Conservation (phyloP, 1,284 basidiomycete species). For the Heterobasidion parviporum region DNA sequence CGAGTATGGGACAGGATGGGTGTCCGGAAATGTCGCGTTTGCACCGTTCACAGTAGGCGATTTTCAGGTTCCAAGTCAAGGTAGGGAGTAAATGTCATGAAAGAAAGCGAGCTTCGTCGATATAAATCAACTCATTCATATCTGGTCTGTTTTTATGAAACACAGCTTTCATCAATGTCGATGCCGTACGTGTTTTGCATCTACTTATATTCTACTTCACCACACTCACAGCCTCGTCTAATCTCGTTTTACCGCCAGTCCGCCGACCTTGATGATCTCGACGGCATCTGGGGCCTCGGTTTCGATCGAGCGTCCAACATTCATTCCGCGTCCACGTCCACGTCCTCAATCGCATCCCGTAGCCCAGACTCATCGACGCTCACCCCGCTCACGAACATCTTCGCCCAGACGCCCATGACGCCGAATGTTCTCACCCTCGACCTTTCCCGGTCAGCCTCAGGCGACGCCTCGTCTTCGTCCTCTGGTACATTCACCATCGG, state of each 20-base stretch:
- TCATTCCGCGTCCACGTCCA: not conserved
- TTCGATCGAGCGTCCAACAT: not conserved
- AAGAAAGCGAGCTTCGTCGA: not conserved
- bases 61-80: not conserved
- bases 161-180: not conserved
- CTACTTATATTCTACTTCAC: not conserved
- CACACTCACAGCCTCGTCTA: not conserved
- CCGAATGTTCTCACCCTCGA: conserved; percentile 1
- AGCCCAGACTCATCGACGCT: not conserved
- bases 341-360: not conserved
- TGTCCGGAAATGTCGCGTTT: not conserved
- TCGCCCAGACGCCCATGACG: not conserved
- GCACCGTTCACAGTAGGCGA: not conserved
- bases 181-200: not conserved
- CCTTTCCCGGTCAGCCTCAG: not conserved
- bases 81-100: not conserved
- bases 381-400: conserved; percentile 1
- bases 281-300: not conserved
- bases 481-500: conserved; percentile 1
- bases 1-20: not conserved
- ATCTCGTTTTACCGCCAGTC: not conserved
- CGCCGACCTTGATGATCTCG: not conserved
- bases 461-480: not conserved
- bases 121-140: too few relatives aligned
- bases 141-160: not conserved